Evolutionary conservation across 163 green algal species (phyloP), one percentile per base, ranked within the genome.

Genomic region (Scenedesmus sp.): DNA sequence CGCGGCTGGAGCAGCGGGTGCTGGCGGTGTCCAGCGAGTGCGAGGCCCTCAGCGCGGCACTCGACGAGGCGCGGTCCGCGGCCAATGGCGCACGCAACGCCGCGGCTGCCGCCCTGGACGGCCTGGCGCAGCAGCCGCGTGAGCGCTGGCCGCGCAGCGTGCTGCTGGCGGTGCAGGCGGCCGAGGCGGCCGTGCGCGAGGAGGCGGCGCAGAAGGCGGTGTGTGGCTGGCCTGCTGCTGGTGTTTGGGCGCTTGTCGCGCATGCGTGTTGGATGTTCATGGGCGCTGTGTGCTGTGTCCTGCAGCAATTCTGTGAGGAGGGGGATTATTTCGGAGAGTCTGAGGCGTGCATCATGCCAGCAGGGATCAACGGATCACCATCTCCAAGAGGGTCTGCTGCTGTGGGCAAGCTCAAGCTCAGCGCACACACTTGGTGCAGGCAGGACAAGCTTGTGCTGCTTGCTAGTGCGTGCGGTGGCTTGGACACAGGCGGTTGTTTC

Each of bases 131-230:
- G 13, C 12, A 40, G 26, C 81, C 88, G 44, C 88, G 88, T 53
- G 88, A 92, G 46, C 37, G 42, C 35, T 92, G 88, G 88, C 88
- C 88, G 59, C 81, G 65, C 6, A 43, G 42, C 15, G 88, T 92
- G 20, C n/a, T 33, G n/a, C 20, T 78, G 30, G n/a, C 81, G 43
- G 88, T 92, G 82, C 15, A 44, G 16, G 65, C 37, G 24, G 81
- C 88, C 10, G 88, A 92, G 72, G 49, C 65, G 59, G 65, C 65
- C 42, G 81, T 37, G 15, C 7, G 10, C 0, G 79, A 70, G 9
- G 87, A 86, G 3, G 79, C 79, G 2, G 61, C 61, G 9, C 53
- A 87, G 18, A 87, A 86, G 43, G 26, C 37, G 53, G 86, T 86
- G 76, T 61, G 86, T 44, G 7, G n/a, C 33, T 9, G 22, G 37